Percentiles rank a stretch among this genome's conserved stretches.
Evolutionary conservation across 139 green algal species (phyloP).

Genomic region (Picochlorum costavermella): DNA sequence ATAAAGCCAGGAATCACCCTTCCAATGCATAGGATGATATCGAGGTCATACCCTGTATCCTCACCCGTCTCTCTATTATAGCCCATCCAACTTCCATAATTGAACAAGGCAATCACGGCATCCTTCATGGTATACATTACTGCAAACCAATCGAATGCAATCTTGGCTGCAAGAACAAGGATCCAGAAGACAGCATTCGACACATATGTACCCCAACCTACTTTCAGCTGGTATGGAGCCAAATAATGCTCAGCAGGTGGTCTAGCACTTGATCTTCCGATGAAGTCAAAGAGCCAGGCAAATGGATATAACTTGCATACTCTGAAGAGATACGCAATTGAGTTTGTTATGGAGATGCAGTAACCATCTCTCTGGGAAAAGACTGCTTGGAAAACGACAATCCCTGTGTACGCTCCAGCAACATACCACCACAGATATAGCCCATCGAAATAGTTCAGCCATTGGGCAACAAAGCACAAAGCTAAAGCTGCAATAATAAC

Average conservation of each 20-base stretch:
- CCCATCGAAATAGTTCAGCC: slow-evolving; percentile 9
- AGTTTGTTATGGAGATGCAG: slow-evolving; percentile 27
- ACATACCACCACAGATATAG: slow-evolving; percentile 28
- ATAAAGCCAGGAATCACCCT: slow-evolving; percentile 28
- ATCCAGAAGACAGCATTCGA: slow-evolving; percentile 50
- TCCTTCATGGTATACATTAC: slow-evolving; percentile 32
- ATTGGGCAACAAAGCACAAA: slow-evolving; percentile 17
- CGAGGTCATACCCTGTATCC: slow-evolving; percentile 8
- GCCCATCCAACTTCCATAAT: slow-evolving; percentile 21
- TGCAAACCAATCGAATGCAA: slow-evolving; percentile 53
- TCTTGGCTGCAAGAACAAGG: slow-evolving; percentile 42
- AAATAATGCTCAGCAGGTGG: slow-evolving; percentile 21
- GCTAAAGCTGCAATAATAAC: slow-evolving; percentile 30
- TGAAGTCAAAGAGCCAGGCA: slow-evolving; percentile 24
- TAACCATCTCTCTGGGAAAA: slow-evolving; percentile 34
- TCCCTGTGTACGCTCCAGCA: slow-evolving; percentile 19
- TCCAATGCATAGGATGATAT: slow-evolving; percentile 28
- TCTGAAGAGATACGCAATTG: slow-evolving; percentile 14
- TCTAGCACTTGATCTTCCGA: slow-evolving; percentile 30
- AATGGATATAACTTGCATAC: slow-evolving; percentile 12
- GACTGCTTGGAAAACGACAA: slow-evolving; percentile 30
- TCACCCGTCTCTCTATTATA: not conserved
- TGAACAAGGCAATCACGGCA: slow-evolving; percentile 25
- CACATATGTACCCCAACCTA: slow-evolving; percentile 29
- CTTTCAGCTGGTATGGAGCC: slow-evolving; percentile 22